Base-by-base conservation (phyloP, 805 yeast genomes). In the Helenozyma rhizophorensis region DNA sequence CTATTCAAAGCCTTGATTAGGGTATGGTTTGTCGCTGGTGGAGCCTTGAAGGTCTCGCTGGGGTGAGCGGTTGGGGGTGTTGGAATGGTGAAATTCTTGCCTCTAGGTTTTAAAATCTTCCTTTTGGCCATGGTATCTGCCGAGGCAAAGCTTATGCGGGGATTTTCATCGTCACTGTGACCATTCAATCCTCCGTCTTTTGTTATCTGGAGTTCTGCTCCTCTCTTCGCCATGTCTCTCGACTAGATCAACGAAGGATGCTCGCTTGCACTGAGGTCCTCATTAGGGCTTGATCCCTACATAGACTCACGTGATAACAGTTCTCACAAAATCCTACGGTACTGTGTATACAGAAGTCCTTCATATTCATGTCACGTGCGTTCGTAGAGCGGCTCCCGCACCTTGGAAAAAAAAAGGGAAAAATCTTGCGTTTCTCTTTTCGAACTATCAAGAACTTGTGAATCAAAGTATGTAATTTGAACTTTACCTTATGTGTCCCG, bases 1-100 rank as follows among this genome's bases (percentile, higher is more conserved):
- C 70, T 68, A 52, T 83, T 83, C 50, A 85, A 62, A 1, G 94
- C 89, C 46, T 71, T 76, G 23, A 79, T 49, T 49, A 76, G 76
- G 11, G 66, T 67, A 16, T 70, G 58, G 37, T 60, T 68, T 12
- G 65, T 71, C 32, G 21, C 15, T 12, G 17, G 19, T 4, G 19
- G 17, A 17, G 16, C 23, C 11, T 10, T 6, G 8, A 17, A 17
- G n/a, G n/a, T n/a, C n/a, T n/a, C n/a, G n/a, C n/a, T n/a, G n/a
- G n/a, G n/a, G n/a, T n/a, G n/a, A n/a, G n/a, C n/a, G n/a, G n/a
- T n/a, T n/a, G n/a, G n/a, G n/a, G n/a, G n/a, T n/a, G n/a, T n/a
- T n/a, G 32, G 14, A 28, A 39, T 32, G 14, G 33, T 24, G 25
- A 38, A 43, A 16, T 14, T 26, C 26, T 33, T 34, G 9, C 54